phyloP scores from a whole-genome alignment of 1,284 basidiomycete species.

The Sanghuangporus baumii region DNA sequence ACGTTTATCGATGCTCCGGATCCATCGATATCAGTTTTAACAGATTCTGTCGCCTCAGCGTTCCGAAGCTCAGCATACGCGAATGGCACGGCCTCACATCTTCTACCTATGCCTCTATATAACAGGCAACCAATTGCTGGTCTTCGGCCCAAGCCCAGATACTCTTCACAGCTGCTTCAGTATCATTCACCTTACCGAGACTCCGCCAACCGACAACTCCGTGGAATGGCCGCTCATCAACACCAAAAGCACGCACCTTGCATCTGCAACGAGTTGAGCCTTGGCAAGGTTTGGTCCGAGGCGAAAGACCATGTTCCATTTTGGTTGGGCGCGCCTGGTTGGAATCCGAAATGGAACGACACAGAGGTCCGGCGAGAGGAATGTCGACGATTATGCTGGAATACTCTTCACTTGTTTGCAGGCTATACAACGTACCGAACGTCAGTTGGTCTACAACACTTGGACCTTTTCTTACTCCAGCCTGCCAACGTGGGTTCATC shows the following conservation, averaged over 20 bases:
- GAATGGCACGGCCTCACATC: not conserved
- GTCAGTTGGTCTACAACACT: slow-evolving; percentile 34
- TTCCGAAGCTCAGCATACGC: slow-evolving; percentile 25
- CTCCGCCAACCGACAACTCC: not conserved
- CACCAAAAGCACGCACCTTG: slow-evolving; percentile 30
- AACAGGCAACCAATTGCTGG: slow-evolving; percentile 4
- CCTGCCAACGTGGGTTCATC: slow-evolving; percentile 54
- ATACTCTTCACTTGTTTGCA: slow-evolving; percentile 53
- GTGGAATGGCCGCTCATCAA: slow-evolving; percentile 1
- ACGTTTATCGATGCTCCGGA: slow-evolving; percentile 38
- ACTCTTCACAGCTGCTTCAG: slow-evolving; percentile 10
- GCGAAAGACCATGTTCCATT: slow-evolving; percentile 50
- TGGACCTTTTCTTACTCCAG: slow-evolving; percentile 56
- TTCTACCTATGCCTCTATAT: slow-evolving; percentile 10
- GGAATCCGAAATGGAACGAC: slow-evolving; percentile 53
- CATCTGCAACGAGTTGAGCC: slow-evolving; percentile 46
- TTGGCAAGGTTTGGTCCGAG: slow-evolving; percentile 45
- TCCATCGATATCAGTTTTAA: not conserved
- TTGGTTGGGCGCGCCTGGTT: slow-evolving; percentile 60
- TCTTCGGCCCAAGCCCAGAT: not conserved
- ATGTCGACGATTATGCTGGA: slow-evolving; percentile 70
- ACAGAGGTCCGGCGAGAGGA: slow-evolving; percentile 64
- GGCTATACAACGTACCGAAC: slow-evolving; percentile 57
- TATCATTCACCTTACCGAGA: not conserved
- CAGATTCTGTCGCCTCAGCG: slow-evolving; percentile 15